Base-by-base conservation (phyloP, 1,139 yeast species). In the Blastobotrys capitulatus region DNA sequence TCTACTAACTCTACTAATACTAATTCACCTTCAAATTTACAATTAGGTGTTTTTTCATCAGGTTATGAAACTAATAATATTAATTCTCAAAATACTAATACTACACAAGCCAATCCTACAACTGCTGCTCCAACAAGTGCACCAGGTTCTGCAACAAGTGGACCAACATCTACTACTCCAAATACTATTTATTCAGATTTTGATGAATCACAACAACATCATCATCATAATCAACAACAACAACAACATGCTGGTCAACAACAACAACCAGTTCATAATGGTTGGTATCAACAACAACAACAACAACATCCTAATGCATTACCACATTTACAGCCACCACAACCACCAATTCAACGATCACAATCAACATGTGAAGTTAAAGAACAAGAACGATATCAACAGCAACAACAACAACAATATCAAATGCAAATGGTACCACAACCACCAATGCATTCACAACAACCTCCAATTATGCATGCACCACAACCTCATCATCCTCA, bases 281-380 rank as follows among this genome's bases (percentile, higher is more conserved):
- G 25, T 5, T 36, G 39, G 39, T 40, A n/a, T 20, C 19, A 27
- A 15, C 42, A 38, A 6, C 40, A 27, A 15, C 42, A 38, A 6
- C 40, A 13, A 18, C 20, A 19, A 16, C 40, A 13, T n/a, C 46
- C 29, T n/a, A 35, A 26, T 38, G 27, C 29, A 22, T 22, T 22
- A 22, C 25, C 25, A 5, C 25, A 22, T 22, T 22, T 22, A 22
- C 25, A 22, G 7, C 25, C 4, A 5, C 25, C 4, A 7, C 44
- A 47, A 18, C 35, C 34, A 31, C 50, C 36, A 47, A 19, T 18
- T 19, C 38, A 40, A 20, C 10, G 44, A 26, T 46, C 48, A 2
- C 40, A 45, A 19, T 45, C 48, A 15, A 19, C 12, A 16, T 29
- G 44, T 15, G 44, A 29, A 38, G 39, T 6, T 6, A 19, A 15